Base-by-base conservation (phyloP, 331 rosid genomes). In the Quercus phellos region DNA sequence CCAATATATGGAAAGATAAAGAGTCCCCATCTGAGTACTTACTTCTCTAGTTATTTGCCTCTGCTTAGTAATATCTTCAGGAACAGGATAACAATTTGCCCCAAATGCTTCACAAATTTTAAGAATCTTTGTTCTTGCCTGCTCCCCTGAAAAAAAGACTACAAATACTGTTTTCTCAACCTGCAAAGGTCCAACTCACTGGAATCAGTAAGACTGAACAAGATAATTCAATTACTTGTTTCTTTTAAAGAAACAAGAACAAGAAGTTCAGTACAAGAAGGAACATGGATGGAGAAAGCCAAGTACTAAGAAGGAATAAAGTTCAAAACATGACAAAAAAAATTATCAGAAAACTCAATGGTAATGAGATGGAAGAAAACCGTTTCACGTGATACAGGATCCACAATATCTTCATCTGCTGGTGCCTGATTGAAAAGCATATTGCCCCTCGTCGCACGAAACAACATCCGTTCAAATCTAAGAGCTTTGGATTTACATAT, bases 391-490 rank as follows among this genome's bases (percentile, higher is more conserved):
- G 98, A 86, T 80, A 91, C 78, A 78, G 97, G 99, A 85, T 95
- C 98, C 96, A 91, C 85, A 75, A 93, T 95, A 81, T 84, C 87
- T 63, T 89, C 97, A 80, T 89, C 97, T 60, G 91, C 92, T 46
- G 91, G 81, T 54, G 97, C 97, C 79, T 91, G 99, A 83, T 95
- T 95, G 87, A 95, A 95, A 85, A 95, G 90, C 97, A 95, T 90
- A 84, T 95, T 95, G 79, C 99, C 99, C 86, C 99, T 91, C 27
- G 99, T 95, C 72, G 99, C 94, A 78, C 99, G 99, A 78, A 95
- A 93, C 84, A 95, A 67, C 92, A 95, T 93, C 89, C 99, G 93
- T 88, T 95, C 98, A 80, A 95, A 95, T 79, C 90, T 89, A 53
- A 89, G 92, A 85, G 78, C 87, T 81, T 93, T 93, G 72, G 97